These are phyloP conservation scores for Solanum ossicruentum DNA, from an alignment of 257 asterid genomes.

Conservation along the genomic window DNA sequence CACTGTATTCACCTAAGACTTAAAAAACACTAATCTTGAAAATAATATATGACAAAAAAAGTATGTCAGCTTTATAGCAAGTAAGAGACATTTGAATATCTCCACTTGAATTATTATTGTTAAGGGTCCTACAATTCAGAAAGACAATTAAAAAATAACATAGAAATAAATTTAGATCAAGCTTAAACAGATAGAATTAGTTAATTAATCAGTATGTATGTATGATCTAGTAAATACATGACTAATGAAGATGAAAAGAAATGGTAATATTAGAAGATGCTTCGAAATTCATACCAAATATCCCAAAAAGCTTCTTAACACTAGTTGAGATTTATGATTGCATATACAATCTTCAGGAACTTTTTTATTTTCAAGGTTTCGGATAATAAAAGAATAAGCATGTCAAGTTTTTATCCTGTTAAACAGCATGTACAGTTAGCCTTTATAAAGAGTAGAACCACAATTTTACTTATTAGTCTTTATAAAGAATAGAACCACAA, in stretches of 20 bases:
- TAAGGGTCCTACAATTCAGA: constrained; percentile 61
- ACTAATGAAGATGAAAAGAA: neutral
- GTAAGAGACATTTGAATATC: constrained; percentile 20
- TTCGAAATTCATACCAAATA: neutral
- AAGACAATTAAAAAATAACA: neutral
- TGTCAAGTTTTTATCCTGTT: neutral
- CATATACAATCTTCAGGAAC: neutral
- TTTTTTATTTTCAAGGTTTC: neutral
- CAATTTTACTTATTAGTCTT: neutral
- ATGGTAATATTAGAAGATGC: neutral
- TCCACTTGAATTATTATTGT: constrained; percentile 69
- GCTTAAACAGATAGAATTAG: neutral
- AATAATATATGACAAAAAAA: too few relatives aligned
- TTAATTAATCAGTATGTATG: neutral
- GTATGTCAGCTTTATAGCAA: neutral
- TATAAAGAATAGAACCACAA: neutral
- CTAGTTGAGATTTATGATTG: neutral
- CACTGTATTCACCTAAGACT: too few relatives aligned
- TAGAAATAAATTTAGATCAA: neutral
- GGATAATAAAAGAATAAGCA: neutral
- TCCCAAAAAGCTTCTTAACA: neutral
- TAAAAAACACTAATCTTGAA: too few relatives aligned
- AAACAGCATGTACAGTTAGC: neutral
- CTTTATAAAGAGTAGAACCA: neutral
- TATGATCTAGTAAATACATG: neutral